Percentiles rank a stretch among this genome's conserved stretches.
Conservation (phyloP, 768 basidiomycete genomes). For the Boletus subparvulus region DNA sequence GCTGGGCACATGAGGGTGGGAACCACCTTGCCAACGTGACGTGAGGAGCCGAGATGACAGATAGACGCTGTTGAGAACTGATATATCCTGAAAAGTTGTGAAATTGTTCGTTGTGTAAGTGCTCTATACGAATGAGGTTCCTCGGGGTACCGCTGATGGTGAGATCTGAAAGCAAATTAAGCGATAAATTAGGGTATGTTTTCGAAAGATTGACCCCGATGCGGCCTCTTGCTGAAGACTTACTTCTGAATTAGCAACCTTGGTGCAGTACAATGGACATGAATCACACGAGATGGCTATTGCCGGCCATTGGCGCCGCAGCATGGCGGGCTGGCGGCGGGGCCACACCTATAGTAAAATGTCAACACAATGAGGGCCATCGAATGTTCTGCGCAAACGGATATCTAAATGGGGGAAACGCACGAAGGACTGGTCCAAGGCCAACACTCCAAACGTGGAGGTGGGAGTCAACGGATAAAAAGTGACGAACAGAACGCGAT, state of each 20-base stretch:
- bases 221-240: not conserved
- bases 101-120: not conserved
- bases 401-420: not conserved
- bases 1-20: conserved; percentile 14
- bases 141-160: not conserved
- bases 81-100: conserved; percentile 5
- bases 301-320: not conserved
- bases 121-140: not conserved
- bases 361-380: not conserved
- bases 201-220: not conserved
- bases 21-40: conserved; percentile 18
- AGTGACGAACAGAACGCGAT: not conserved
- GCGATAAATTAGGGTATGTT: not conserved
- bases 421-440: not conserved
- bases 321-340: not conserved
- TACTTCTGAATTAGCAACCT: conserved; percentile 2
- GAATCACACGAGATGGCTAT: not conserved
- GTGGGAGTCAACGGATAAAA: not conserved
- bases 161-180: not conserved
- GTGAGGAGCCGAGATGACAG: conserved; percentile 15
- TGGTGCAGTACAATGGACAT: not conserved
- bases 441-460: not conserved
- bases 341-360: not conserved
- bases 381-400: not conserved
- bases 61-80: conserved; percentile 9